A percentile compares a stretch with the other conserved stretches of the same genome.
Conservation (phyloP, 345 rosid species). For the Erodium maritimum region DNA sequence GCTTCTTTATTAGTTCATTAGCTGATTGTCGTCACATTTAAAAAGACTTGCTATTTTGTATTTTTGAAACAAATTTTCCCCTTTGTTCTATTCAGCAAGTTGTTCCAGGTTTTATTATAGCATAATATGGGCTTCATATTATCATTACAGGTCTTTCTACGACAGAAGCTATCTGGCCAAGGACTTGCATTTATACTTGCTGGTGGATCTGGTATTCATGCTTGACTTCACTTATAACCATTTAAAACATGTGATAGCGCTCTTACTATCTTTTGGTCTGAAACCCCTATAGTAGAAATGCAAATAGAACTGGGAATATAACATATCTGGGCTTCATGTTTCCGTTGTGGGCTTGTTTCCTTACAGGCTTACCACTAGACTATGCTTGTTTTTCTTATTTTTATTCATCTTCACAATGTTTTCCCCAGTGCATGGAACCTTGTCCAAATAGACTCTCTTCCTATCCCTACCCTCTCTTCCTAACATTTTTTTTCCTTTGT, state of each 20-base stretch:
- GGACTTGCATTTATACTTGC: slow-evolving; percentile 91
- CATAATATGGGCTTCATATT: neutral
- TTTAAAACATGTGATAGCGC: neutral
- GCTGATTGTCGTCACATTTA: too few species aligned
- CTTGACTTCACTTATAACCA: slow-evolving; percentile 1
- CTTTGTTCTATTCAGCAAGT: neutral
- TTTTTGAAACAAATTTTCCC: neutral
- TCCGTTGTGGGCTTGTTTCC: neutral
- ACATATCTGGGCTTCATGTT: neutral
- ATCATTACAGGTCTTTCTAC: slow-evolving; percentile 62
- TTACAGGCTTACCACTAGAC: too few species aligned
- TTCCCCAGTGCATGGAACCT: neutral
- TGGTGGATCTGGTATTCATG: slow-evolving; percentile 86
- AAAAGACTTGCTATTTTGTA: neutral
- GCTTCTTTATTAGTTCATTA: neutral
- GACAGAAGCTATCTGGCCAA: slow-evolving; percentile 83
- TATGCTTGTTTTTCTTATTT: too few species aligned
- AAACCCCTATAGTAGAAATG: neutral
- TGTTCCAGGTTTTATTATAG: neutral
- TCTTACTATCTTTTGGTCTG: neutral
- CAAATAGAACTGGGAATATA: neutral
- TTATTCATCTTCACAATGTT: neutral
- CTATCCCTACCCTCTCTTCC: neutral
- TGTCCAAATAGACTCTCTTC: neutral
- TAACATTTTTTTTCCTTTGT: neutral